Evolutionary conservation across 1,139 yeast species (phyloP).

Genomic region (Debaryomycetaceae sp.): DNA sequence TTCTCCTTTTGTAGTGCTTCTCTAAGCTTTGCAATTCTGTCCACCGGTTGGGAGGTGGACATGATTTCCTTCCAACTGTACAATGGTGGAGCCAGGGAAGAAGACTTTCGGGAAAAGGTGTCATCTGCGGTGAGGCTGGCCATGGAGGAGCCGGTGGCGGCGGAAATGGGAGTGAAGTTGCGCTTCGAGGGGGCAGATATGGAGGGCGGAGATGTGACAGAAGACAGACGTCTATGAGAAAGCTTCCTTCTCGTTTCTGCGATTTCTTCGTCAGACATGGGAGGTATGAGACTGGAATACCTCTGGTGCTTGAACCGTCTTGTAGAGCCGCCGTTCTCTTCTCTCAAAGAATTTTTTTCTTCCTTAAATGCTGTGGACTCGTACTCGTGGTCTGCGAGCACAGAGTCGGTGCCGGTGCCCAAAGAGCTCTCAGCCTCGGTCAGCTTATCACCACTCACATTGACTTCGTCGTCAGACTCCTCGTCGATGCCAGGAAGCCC

Average conservation of each 20-base stretch:
- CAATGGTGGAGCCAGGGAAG: slow-evolving; percentile 28
- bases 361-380: slow-evolving; percentile 29
- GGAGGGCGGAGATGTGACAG: not conserved
- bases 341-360: slow-evolving; percentile 26
- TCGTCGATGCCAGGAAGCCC: slow-evolving; percentile 38
- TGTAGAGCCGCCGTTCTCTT: slow-evolving; percentile 16
- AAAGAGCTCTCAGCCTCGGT: not conserved
- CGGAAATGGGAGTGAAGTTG: not conserved
- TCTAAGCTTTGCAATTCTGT: slow-evolving; percentile 38
- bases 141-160: not conserved
- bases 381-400: slow-evolving; percentile 25
- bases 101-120: slow-evolving; percentile 3
- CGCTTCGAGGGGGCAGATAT: not conserved
- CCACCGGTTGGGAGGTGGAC: slow-evolving; percentile 40
- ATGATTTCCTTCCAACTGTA: slow-evolving; percentile 46
- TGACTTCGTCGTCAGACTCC: slow-evolving; percentile 26
- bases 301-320: slow-evolving; percentile 7
- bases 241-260: slow-evolving; percentile 1
- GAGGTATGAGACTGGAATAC: slow-evolving; percentile 10
- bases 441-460: not conserved
- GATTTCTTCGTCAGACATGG: slow-evolving; percentile 1
- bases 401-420: slow-evolving; percentile 20
- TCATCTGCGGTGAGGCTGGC: not conserved
- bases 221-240: slow-evolving; percentile 1
- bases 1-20: slow-evolving; percentile 42